phyloP scores from a whole-genome alignment of 768 basidiomycete genomes.

The Xanthoconium stramineum region DNA sequence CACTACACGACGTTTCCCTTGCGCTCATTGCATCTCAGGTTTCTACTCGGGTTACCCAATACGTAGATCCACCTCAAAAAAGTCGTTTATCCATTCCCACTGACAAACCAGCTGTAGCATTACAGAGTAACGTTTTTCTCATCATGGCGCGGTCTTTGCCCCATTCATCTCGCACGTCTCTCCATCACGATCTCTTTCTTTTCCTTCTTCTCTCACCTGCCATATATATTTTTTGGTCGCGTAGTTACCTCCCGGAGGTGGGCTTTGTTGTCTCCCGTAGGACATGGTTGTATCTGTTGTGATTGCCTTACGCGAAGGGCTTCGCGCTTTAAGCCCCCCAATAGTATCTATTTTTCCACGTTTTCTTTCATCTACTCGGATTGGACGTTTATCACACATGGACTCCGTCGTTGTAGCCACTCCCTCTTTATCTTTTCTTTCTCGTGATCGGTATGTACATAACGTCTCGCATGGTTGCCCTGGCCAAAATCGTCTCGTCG shows the following conservation, averaged over 20 bases:
- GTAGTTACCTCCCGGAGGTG: constrained; percentile 15
- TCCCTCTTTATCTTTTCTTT: too few species aligned
- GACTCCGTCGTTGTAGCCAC: too few species aligned
- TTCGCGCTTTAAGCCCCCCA: constrained; percentile 46
- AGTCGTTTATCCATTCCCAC: background rate
- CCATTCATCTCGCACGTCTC: background rate
- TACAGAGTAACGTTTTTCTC: constrained; percentile 5
- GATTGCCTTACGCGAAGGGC: constrained; percentile 43
- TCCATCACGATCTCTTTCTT: background rate
- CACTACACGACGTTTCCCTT: background rate
- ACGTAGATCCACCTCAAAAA: constrained; percentile 21
- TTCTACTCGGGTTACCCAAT: constrained; percentile 9
- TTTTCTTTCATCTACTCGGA: background rate
- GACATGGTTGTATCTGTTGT: constrained; percentile 26
- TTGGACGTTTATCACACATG: too few species aligned
- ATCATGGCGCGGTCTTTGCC: constrained; percentile 1
- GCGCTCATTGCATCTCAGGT: constrained; percentile 1
- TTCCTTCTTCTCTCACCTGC: constrained; percentile 18
- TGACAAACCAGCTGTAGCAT: constrained; percentile 18
- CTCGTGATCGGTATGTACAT: too few species aligned
- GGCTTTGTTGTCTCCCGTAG: constrained; percentile 12
- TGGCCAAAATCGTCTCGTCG: too few species aligned
- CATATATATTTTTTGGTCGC: constrained; percentile 31
- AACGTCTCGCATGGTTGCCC: too few species aligned
- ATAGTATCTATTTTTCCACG: constrained; percentile 24